These are phyloP conservation scores for Rutstroemia sp. DNA, from an alignment of 2,329 filamentous ascomycete genomes.

Conservation along the genomic window DNA sequence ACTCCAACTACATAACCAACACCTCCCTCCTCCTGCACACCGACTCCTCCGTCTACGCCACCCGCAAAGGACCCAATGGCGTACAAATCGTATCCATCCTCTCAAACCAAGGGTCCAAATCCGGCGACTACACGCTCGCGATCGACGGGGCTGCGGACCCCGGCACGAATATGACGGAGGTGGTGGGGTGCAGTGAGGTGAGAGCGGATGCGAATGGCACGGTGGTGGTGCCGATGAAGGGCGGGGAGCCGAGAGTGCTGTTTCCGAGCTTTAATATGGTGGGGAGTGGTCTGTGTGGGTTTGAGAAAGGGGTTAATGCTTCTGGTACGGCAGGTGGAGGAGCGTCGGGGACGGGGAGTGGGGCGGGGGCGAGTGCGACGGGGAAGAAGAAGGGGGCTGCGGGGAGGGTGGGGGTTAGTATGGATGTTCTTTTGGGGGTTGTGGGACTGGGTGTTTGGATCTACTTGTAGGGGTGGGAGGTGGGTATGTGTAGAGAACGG, in stretches of 20 bases:
- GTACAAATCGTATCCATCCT: slow-evolving; percentile 26
- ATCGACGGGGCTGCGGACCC: slow-evolving; percentile 7
- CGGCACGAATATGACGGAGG: slow-evolving; percentile 11
- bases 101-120: slow-evolving; percentile 31
- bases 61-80: slow-evolving; percentile 14
- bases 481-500: not conserved
- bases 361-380: not conserved
- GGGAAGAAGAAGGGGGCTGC: not conserved
- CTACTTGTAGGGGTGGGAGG: not conserved
- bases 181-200: slow-evolving; percentile 8
- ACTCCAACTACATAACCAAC: slow-evolving; percentile 11
- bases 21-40: slow-evolving; percentile 8
- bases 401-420: not conserved
- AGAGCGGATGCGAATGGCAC: not conserved
- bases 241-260: slow-evolving; percentile 2
- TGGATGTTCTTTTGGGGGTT: not conserved
- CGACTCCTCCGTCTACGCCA: slow-evolving; percentile 11
- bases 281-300: slow-evolving; percentile 2
- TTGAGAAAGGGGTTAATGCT: not conserved
- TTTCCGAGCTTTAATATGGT: not conserved
- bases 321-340: not conserved
- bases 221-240: slow-evolving; percentile 1
- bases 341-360: not conserved
- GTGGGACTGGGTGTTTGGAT: not conserved
- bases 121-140: not conserved